These are phyloP conservation scores for Cryphonectria naterciae DNA, from an alignment of 2,329 filamentous ascomycete species.

Conservation along the genomic window DNA sequence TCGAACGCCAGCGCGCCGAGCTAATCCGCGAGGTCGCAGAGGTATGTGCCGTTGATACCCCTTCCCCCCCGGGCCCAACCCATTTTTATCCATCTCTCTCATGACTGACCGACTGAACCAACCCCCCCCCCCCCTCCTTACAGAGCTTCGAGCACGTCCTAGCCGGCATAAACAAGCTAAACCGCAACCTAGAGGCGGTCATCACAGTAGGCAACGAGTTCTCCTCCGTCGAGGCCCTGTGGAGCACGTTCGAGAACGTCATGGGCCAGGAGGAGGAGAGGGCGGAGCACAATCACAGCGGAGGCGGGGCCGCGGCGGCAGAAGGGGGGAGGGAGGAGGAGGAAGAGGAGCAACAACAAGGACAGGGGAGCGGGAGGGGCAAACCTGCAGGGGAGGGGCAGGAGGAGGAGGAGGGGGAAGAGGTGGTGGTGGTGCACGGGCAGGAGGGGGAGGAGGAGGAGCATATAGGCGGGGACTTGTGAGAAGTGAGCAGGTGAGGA, in stretches of 20 bases:
- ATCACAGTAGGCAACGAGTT: constrained; percentile 97
- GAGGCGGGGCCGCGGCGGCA: constrained; percentile 1
- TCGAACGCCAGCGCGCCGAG: constrained; percentile 75
- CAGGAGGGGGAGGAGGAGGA: not conserved
- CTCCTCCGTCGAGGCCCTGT: constrained; percentile 92
- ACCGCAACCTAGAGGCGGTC: constrained; percentile 87
- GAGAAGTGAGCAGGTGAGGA: not conserved
- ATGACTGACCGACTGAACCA: constrained; percentile 3
- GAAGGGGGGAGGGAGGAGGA: not conserved
- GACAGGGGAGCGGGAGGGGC: constrained; percentile 32
- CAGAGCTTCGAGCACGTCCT: constrained; percentile 86
- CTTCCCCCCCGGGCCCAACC: not conserved
- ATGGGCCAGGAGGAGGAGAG: constrained; percentile 74
- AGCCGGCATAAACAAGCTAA: constrained; percentile 93
- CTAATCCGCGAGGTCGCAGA: constrained; percentile 74
- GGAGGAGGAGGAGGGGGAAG: not conserved
- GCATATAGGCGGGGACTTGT: not conserved
- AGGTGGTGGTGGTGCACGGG: not conserved
- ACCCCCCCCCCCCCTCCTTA: not conserved
- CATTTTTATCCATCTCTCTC: not conserved
- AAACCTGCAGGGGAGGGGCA: not conserved
- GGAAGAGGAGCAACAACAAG: constrained; percentile 30
- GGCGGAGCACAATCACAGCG: not conserved
- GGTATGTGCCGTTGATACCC: constrained; percentile 46
- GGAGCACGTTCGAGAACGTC: constrained; percentile 96